These are phyloP conservation scores for Neoboletus brunneissimus DNA, from an alignment of 768 basidiomycete genomes.

Conservation along the genomic window DNA sequence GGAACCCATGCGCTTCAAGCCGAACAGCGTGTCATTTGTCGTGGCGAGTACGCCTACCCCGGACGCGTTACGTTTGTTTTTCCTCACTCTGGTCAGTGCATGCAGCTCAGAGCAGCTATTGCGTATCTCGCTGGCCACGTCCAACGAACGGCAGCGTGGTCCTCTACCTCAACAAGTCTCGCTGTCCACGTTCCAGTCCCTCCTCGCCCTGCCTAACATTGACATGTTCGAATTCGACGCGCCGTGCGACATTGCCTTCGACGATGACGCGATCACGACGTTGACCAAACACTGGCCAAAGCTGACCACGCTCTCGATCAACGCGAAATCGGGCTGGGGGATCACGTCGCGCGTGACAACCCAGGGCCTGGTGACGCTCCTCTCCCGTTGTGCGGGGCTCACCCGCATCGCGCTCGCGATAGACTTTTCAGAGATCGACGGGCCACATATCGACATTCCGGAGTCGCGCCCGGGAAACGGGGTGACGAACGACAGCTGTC, in stretches of 20 bases:
- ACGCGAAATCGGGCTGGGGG: slow-evolving; percentile 20
- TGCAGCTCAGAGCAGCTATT: slow-evolving; percentile 10
- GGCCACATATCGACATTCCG: neutral
- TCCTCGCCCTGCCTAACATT: slow-evolving; percentile 16
- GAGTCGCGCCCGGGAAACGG: slow-evolving; percentile 9
- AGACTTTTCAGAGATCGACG: slow-evolving; percentile 21
- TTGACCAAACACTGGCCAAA: slow-evolving; percentile 23
- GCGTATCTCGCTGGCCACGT: slow-evolving; percentile 9
- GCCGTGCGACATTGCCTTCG: slow-evolving; percentile 19
- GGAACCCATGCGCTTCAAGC: slow-evolving; percentile 17
- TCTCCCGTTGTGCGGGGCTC: slow-evolving; percentile 13
- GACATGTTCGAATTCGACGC: slow-evolving; percentile 14
- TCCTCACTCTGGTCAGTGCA: slow-evolving; percentile 14
- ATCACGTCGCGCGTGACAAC: slow-evolving; percentile 18
- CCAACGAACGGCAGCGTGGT: neutral
- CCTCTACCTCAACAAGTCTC: slow-evolving; percentile 2
- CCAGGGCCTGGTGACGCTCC: slow-evolving; percentile 20
- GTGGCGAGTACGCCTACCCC: slow-evolving; percentile 8
- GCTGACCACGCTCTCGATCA: slow-evolving; percentile 14
- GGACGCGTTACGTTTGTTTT: slow-evolving; percentile 23
- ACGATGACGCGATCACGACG: slow-evolving; percentile 18
- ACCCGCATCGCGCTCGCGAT: slow-evolving; percentile 17
- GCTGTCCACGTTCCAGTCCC: slow-evolving; percentile 17
- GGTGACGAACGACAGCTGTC: slow-evolving; percentile 6
- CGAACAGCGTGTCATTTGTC: slow-evolving; percentile 14